Evolutionary conservation across 176 grass and related monocot genomes (phyloP).

Genomic region (Areca catechu): DNA sequence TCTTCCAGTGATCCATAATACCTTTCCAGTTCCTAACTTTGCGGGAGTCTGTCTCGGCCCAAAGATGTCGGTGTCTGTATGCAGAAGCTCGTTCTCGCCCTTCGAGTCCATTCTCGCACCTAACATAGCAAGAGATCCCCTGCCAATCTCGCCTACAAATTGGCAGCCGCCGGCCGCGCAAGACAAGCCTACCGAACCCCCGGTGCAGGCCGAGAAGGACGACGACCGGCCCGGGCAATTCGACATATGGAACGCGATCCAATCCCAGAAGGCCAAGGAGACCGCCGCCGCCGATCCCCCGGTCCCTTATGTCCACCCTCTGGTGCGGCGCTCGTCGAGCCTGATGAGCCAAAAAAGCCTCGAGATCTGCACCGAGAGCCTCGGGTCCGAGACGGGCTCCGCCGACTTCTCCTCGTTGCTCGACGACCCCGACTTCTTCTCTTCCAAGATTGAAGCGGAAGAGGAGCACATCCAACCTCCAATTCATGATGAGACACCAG

Average conservation of each 20-base stretch:
- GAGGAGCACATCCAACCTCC: too few species aligned
- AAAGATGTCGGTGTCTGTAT: constrained; percentile 58
- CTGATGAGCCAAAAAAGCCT: constrained; percentile 90
- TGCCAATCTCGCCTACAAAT: too few species aligned
- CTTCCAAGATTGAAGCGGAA: neutral
- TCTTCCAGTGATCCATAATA: neutral
- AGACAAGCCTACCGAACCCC: neutral
- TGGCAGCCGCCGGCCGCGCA: constrained; percentile 17
- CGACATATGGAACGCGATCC: constrained; percentile 67
- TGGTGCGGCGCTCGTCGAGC: constrained; percentile 47
- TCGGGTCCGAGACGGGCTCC: constrained; percentile 83
- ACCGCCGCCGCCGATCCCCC: constrained; percentile 3
- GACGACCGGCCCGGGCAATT: constrained; percentile 19
- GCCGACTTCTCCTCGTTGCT: constrained; percentile 24
- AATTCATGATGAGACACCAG: too few species aligned
- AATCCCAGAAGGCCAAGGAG: constrained; percentile 19
- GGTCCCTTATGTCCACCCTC: constrained; percentile 52
- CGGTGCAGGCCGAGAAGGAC: neutral
- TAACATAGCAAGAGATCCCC: constrained; percentile 6
- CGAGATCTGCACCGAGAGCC: constrained; percentile 93
- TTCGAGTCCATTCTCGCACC: constrained; percentile 16
- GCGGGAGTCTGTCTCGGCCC: neutral
- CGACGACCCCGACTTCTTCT: constrained; percentile 27
- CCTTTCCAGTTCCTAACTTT: constrained; percentile 21
- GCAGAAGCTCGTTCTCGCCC: constrained; percentile 12